Evolutionary conservation across 208 protist species (phyloP).

Genomic region (Crithidia brevicula): DNA sequence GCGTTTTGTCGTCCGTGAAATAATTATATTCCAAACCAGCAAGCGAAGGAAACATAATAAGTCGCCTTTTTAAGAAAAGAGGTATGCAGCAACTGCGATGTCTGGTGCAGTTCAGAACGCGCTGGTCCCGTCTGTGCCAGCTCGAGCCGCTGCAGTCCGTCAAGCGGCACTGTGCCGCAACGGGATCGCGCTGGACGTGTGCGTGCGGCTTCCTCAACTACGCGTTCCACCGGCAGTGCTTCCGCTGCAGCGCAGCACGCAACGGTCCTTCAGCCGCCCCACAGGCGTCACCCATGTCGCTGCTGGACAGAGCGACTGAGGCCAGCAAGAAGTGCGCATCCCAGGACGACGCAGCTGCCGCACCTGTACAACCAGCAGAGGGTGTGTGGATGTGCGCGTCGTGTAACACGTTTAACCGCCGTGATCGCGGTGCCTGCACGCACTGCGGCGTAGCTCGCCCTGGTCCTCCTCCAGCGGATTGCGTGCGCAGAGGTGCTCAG

Average conservation of each 20-base stretch:
- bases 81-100: neutral
- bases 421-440: conserved; percentile 18
- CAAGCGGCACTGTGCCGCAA: neutral
- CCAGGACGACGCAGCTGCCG: neutral
- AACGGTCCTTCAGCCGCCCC: neutral
- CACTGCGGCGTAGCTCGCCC: conserved; percentile 10
- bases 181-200: conserved; percentile 50
- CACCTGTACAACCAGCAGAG: neutral
- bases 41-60: too few relatives aligned
- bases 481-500: too few relatives aligned
- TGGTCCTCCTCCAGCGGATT: neutral
- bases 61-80: too few relatives aligned
- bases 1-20: too few relatives aligned
- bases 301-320: conserved; percentile 1
- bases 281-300: conserved; percentile 2
- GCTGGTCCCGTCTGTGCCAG: neutral
- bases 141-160: neutral
- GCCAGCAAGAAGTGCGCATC: too few relatives aligned
- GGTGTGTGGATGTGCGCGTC: conserved; percentile 25
- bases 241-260: conserved; percentile 54
- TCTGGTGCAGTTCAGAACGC: neutral
- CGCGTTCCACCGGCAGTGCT: conserved; percentile 59
- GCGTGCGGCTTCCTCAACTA: conserved; percentile 78
- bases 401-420: conserved; percentile 34
- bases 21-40: too few relatives aligned